Conservation (phyloP, 352 stramenopile species). For the Phytophthora foliorum region DNA sequence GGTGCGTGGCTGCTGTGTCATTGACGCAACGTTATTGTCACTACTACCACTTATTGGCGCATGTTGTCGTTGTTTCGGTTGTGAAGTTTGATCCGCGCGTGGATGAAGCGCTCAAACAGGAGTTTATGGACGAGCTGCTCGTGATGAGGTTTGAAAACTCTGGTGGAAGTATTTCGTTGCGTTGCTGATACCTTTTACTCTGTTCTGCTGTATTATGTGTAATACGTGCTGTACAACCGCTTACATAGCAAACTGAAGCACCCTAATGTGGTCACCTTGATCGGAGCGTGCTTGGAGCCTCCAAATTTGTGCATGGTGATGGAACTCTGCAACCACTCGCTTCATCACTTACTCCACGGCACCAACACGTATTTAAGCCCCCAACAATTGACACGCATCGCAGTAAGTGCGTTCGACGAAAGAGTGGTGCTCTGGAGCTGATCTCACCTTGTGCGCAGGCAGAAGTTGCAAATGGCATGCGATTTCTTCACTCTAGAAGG, state of each 20-base stretch:
- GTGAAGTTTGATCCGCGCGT: slow-evolving; percentile 87
- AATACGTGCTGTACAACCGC: too few relatives aligned
- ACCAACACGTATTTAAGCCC: slow-evolving; percentile 63
- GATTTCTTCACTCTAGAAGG: slow-evolving; percentile 84
- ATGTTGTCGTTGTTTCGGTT: not conserved
- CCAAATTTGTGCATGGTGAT: slow-evolving; percentile 88
- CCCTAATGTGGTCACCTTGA: slow-evolving; percentile 79
- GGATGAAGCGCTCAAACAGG: slow-evolving; percentile 86
- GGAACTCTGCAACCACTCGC: slow-evolving; percentile 77
- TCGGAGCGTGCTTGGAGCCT: slow-evolving; percentile 78
- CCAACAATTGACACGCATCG: slow-evolving; percentile 62
- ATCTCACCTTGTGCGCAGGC: slow-evolving; percentile 37
- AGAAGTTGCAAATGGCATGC: slow-evolving; percentile 87
- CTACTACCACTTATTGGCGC: not conserved
- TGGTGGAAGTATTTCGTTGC: too few relatives aligned
- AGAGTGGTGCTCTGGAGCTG: not conserved
- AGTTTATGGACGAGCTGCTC: slow-evolving; percentile 95
- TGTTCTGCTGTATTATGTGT: not conserved
- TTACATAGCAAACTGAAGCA: slow-evolving; percentile 70
- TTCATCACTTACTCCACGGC: slow-evolving; percentile 71
- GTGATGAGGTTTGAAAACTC: slow-evolving; percentile 76
- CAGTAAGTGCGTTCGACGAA: slow-evolving; percentile 30
- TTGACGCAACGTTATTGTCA: not conserved
- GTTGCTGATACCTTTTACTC: not conserved
- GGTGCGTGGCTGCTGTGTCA: slow-evolving; percentile 40